Percentiles rank a stretch among this genome's conserved stretches.
Evolutionary conservation across 1,139 yeast genomes (phyloP).

Genomic region (Spathaspora sp.): DNA sequence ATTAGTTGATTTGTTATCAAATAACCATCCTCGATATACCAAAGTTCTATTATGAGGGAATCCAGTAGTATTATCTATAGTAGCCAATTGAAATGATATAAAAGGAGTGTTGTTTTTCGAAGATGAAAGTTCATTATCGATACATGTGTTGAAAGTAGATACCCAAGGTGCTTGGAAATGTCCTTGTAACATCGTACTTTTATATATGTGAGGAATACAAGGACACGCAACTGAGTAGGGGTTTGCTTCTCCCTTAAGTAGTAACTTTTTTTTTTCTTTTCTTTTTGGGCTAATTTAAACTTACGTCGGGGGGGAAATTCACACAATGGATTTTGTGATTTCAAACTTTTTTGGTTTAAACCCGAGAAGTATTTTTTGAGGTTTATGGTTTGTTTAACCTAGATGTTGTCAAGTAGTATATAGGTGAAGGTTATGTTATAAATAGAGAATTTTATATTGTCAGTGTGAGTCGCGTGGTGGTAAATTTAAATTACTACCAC

Average conservation of each 20-base stretch:
- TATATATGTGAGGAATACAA: background rate
- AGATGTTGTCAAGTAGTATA: background rate
- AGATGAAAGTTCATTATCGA: constrained; percentile 12
- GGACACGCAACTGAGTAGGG: background rate
- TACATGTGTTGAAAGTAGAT: constrained; percentile 12
- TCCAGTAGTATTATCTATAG: constrained; percentile 53
- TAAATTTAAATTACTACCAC: background rate
- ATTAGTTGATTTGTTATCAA: constrained; percentile 66
- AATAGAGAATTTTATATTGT: background rate
- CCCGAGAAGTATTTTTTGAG: background rate
- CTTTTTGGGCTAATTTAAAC: background rate
- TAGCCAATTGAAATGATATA: constrained; percentile 65
- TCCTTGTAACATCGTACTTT: constrained; percentile 5
- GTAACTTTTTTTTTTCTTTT: too few species aligned
- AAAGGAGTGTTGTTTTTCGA: constrained; percentile 40
- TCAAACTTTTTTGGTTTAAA: background rate
- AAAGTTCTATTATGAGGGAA: constrained; percentile 69
- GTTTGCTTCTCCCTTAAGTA: background rate
- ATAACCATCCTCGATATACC: constrained; percentile 72
- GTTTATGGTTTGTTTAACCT: background rate
- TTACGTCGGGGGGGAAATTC: background rate
- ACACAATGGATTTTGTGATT: background rate
- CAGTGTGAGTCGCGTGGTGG: background rate
- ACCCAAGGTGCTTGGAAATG: constrained; percentile 18
- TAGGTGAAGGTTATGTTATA: background rate